These are phyloP conservation scores for Ballota nigra DNA, from an alignment of 257 asterid genomes.

Conservation along the genomic window DNA sequence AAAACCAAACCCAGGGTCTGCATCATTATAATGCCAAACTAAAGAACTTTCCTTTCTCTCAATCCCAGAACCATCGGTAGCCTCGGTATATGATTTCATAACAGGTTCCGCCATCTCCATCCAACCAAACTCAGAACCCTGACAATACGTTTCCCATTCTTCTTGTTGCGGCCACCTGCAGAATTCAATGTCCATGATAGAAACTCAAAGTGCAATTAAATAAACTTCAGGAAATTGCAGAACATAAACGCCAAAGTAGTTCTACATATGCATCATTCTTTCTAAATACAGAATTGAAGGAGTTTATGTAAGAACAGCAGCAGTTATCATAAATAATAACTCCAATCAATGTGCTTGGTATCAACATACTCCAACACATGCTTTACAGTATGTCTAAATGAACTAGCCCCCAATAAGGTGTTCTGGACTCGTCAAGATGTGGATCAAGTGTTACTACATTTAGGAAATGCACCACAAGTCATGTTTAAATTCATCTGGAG, in stretches of 20 bases:
- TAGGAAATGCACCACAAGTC: neutral
- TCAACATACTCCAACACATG: neutral
- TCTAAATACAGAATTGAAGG: neutral
- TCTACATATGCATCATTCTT: neutral
- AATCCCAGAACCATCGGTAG: slow-evolving; percentile 86
- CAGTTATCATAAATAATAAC: neutral
- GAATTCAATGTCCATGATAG: slow-evolving; percentile 20
- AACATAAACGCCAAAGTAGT: neutral
- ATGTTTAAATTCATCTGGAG: neutral
- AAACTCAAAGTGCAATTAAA: neutral
- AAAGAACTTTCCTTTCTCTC: slow-evolving; percentile 85
- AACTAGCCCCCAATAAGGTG: slow-evolving; percentile 1
- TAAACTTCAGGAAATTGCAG: neutral
- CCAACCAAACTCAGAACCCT: slow-evolving; percentile 81
- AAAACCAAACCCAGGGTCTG: slow-evolving; percentile 79
- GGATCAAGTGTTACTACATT: neutral
- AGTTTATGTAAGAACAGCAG: neutral
- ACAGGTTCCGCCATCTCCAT: slow-evolving; percentile 89
- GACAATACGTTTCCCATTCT: slow-evolving; percentile 74
- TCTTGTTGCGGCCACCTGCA: slow-evolving; percentile 70
- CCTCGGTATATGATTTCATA: slow-evolving; percentile 83
- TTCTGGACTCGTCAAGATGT: neutral
- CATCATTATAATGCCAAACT: slow-evolving; percentile 91
- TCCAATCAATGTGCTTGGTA: neutral
- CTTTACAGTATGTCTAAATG: neutral